Conservation (phyloP, 257 asterid species). For the Hygrophila difformis region DNA sequence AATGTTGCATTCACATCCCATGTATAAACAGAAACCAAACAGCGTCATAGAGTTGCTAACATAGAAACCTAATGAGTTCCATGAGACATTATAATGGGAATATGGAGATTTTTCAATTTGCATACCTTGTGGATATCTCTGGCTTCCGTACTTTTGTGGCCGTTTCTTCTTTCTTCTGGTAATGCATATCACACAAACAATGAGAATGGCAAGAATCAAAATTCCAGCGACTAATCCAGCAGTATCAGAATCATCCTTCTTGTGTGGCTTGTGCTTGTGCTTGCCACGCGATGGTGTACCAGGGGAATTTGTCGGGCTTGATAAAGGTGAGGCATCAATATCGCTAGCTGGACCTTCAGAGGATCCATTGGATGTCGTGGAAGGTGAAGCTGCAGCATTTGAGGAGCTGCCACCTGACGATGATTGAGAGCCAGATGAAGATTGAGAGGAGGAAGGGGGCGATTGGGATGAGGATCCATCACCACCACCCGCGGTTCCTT, state of each 20-base stretch:
- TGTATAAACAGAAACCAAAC: no score
- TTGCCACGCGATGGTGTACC: no score
- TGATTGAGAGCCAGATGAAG: not conserved
- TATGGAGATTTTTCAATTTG: no score
- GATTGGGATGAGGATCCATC: not conserved
- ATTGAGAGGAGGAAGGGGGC: not conserved
- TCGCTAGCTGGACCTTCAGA: not conserved
- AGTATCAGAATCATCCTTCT: constrained; percentile 2
- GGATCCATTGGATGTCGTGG: constrained; percentile 4
- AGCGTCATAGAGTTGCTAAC: no score
- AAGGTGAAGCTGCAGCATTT: not conserved
- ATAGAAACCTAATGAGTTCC: no score
- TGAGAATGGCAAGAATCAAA: constrained; percentile 11
- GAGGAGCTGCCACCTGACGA: not conserved
- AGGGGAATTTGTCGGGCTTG: constrained; percentile 14
- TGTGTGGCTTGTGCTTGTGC: no score
- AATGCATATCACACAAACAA: constrained; percentile 18
- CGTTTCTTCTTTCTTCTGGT: constrained; percentile 23
- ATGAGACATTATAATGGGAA: no score
- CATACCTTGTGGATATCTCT: constrained; percentile 20
- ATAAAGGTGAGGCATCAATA: constrained; percentile 9
- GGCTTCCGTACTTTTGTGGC: constrained; percentile 17
- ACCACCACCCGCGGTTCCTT: not conserved
- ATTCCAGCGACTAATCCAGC: constrained; percentile 19
- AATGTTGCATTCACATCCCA: no score